Base-by-base conservation (phyloP, 768 basidiomycete species). In the Porpolomopsis calyptriformis region DNA sequence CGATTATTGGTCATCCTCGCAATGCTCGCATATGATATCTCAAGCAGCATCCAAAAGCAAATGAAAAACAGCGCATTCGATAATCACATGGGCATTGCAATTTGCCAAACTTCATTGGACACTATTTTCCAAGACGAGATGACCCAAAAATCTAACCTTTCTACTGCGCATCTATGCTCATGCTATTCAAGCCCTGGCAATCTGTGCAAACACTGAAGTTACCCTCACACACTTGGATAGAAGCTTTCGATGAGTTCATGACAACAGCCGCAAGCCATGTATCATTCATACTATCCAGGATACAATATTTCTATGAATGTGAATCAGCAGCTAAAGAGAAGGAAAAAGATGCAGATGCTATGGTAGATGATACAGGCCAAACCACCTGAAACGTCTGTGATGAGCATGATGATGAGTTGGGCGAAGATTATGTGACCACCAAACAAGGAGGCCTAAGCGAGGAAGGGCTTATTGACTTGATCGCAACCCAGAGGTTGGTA, bases 51-150 rank as follows among this genome's bases (percentile, higher is more conserved):
- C 41, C 41, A 12, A 34, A 47, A n/a, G 24, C 16, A 9, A 38
- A 34, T 5, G n/a, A 39, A 4, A 6, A 39, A 12, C 19, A 34
- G 16, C 8, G 26, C 26, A 23, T 31, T 31, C 14, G 7, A 14
- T 14, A 14, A 7, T 31, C 29, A 7, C 7, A 4, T 6, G 51
- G 55, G 0, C 68, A 71, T 40, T 56, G 62, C 7, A 68, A 45
- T 0, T 35, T 71, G 0, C 64, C 65, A 0, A 63, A 65, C 27
- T 60, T 72, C 43, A 50, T 69, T 16, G 70, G 70, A 0, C 52
- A 41, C 0, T 67, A 51, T 19, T 67, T 72, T 45, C 66, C 68
- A 1, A 18, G 50, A 0, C 4, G 42, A 0, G 53, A 69, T 42
- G 57, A 65, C 14, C 11, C 34, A 2, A 53, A 55, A 0, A 19